phyloP scores from a whole-genome alignment of 768 basidiomycete species.

The Lactarius akahatsu region DNA sequence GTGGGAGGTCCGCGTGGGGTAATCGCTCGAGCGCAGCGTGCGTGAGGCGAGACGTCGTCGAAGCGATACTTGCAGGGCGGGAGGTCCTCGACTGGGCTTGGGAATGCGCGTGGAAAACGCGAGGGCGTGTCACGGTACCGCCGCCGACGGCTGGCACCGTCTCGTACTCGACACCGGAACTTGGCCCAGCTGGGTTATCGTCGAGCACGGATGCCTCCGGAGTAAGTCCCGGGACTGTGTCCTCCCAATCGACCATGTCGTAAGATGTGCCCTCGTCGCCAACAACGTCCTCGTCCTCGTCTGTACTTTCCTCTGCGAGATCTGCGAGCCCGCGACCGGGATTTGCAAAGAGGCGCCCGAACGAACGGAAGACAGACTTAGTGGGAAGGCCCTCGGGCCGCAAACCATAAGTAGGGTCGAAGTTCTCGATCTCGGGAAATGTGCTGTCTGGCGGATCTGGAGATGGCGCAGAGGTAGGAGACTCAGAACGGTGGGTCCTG shows the following conservation, averaged over 20 bases:
- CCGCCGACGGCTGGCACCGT: constrained; percentile 91
- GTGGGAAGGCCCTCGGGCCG: constrained; percentile 87
- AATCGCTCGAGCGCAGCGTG: constrained; percentile 10
- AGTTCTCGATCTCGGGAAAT: constrained; percentile 75
- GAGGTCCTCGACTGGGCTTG: constrained; percentile 52
- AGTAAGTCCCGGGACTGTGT: constrained; percentile 47
- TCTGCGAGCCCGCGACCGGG: constrained; percentile 71
- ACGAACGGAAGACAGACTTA: constrained; percentile 78
- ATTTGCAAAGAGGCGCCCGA: constrained; percentile 68
- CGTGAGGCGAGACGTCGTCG: constrained; percentile 25
- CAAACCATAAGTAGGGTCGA: constrained; percentile 94
- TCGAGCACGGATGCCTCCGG: constrained; percentile 45
- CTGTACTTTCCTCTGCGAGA: constrained; percentile 64
- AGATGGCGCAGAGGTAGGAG: constrained; percentile 34
- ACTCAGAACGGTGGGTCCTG: constrained; percentile 28
- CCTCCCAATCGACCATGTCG: constrained; percentile 72
- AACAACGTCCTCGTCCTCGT: constrained; percentile 42
- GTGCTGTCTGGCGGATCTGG: constrained; percentile 35
- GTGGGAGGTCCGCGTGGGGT: constrained; percentile 16
- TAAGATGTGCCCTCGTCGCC: constrained; percentile 49
- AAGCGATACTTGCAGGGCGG: constrained; percentile 33
- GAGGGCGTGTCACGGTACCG: constrained; percentile 80
- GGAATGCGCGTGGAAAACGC: constrained; percentile 84
- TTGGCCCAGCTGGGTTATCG: constrained; percentile 36
- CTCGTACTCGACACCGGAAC: constrained; percentile 67